Evolutionary conservation across 225 moss, liverwort and hornwort species (phyloP).

Genomic region (Ulota crispa): DNA sequence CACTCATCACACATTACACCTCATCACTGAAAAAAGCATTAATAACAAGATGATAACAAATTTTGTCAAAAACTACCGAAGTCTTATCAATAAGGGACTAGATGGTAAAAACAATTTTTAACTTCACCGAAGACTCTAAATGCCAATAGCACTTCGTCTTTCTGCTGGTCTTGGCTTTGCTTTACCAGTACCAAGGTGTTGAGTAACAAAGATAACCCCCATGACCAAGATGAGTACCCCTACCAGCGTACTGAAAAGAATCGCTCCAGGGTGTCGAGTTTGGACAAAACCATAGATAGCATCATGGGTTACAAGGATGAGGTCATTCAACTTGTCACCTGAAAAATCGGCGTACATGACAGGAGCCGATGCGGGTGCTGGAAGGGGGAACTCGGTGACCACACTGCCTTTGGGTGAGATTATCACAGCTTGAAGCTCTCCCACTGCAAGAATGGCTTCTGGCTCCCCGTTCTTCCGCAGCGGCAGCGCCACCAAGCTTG

Average conservation of each 20-base stretch:
- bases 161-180: constrained; percentile 70
- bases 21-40: background rate
- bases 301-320: constrained; percentile 62
- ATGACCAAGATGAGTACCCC: constrained; percentile 76
- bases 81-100: background rate
- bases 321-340: constrained; percentile 77
- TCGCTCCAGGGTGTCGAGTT: constrained; percentile 80
- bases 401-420: constrained; percentile 73
- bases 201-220: constrained; percentile 71
- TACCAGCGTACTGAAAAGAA: constrained; percentile 73
- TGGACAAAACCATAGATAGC: constrained; percentile 78
- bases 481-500: constrained; percentile 62
- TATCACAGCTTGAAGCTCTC: constrained; percentile 71
- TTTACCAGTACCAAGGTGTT: constrained; percentile 69
- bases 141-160: constrained; percentile 29
- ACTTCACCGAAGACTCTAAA: constrained; percentile 18
- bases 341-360: constrained; percentile 67
- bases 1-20: background rate
- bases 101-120: background rate
- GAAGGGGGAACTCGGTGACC: constrained; percentile 51
- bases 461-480: constrained; percentile 48
- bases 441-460: constrained; percentile 76
- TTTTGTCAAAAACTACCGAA: background rate
- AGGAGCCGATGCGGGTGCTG: constrained; percentile 54
- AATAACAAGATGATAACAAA: background rate